Evolutionary conservation across 1,284 basidiomycete genomes (phyloP).

Genomic region (Kalmanozyma brasiliensis): DNA sequence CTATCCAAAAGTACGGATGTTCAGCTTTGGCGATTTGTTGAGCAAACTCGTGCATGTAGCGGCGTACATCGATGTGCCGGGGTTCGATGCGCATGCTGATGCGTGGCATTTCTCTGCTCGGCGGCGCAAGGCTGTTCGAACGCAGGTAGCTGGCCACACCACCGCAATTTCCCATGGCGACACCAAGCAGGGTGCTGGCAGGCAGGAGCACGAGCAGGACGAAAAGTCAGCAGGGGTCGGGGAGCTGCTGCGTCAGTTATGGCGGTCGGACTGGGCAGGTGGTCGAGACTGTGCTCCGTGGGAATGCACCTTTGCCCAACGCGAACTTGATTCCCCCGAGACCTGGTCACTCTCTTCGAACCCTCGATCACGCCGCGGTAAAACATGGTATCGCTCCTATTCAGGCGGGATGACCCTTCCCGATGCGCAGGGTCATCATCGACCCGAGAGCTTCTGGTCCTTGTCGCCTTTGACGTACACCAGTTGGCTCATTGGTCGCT

Average conservation of each 20-base stretch:
- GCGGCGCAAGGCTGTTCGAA: slow-evolving; percentile 5
- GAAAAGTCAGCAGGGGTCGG: slow-evolving; percentile 10
- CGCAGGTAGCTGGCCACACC: too few relatives aligned
- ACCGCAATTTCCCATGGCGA: too few relatives aligned
- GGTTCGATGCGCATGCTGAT: slow-evolving; percentile 49
- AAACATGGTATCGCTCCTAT: slow-evolving; percentile 47
- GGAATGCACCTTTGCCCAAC: slow-evolving; percentile 50
- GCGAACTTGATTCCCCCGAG: slow-evolving; percentile 18
- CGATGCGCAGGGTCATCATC: slow-evolving; percentile 11
- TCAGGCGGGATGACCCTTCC: slow-evolving; percentile 39
- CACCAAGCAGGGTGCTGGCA: too few relatives aligned
- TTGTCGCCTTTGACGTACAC: slow-evolving; percentile 37
- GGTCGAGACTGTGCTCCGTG: slow-evolving; percentile 52
- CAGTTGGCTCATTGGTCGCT: slow-evolving; percentile 27
- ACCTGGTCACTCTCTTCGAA: slow-evolving; percentile 33
- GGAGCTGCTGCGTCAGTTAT: slow-evolving; percentile 33
- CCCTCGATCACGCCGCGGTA: background rate
- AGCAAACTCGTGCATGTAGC: slow-evolving; percentile 50
- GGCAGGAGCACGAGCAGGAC: background rate
- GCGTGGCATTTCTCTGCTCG: slow-evolving; percentile 34
- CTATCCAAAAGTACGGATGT: slow-evolving; percentile 45
- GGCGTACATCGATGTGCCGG: slow-evolving; percentile 35
- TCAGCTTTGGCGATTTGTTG: slow-evolving; percentile 43
- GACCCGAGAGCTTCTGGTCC: slow-evolving; percentile 29
- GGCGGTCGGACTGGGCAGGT: slow-evolving; percentile 50